Evolutionary conservation across 2,329 filamentous ascomycete species (phyloP), one percentile per base, ranked within the genome.

Genomic region (Nectriaceae sp.): DNA sequence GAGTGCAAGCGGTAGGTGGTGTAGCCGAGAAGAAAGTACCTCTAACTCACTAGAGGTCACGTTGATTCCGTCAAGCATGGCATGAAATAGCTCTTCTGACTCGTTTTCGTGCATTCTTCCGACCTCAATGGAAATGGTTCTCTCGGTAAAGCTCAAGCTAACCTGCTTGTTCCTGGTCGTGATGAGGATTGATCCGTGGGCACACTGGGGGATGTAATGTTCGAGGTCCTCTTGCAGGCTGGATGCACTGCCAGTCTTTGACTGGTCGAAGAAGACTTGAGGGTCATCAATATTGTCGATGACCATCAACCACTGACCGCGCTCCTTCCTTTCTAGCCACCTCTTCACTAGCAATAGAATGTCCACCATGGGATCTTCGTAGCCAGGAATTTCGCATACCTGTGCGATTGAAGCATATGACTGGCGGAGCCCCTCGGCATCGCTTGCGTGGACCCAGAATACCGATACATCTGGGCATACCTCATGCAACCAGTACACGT

Each of bases 1-100:
- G 11, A 74, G 73, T 4, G 65, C 67, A 2, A 71, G 60, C 1
- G 71, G 72, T 11, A 75, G 62, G 57, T 59, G 10, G 46, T 38
- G 1, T 53, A 41, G n/a, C 39, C 16, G 21, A 39, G 56, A 64
- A 0, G 59, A 56, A 11, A 76, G 63, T 36, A 64, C 40, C 5
- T 35, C 19, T 2, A 54, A 16, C 21, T 57, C 49, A 13, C 44
- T 22, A n/a, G n/a, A n/a, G 1, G 22, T 11, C 4, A 26, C 2
- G 2, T 40, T 13, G 13, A 13, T 13, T 18, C 40, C n/a, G n/a
- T 39, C 11, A n/a, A 51, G 6, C n/a, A 31, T 15, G 3, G 26
- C 21, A 3, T 44, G 3, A 3, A 51, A 26, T 2, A 31, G 8
- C 16, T 18, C 13, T 19, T 5, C 31, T 2, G 26, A 33, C 6